Evolutionary conservation across 495 filamentous ascomycete genomes (phyloP).

Genomic region (Penicillium parvum): DNA sequence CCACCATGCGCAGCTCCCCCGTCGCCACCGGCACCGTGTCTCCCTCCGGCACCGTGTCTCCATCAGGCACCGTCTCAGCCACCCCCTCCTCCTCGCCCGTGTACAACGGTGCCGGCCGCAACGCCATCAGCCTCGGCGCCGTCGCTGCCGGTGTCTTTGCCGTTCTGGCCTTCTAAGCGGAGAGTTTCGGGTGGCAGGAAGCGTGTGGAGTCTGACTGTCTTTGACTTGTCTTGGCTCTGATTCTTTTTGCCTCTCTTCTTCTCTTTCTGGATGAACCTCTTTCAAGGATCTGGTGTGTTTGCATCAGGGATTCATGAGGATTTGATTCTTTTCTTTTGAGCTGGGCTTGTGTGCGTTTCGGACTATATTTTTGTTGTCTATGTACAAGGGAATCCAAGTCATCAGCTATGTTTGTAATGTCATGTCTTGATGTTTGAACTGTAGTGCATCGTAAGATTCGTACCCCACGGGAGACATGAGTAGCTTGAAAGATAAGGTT

Average conservation of each 20-base stretch:
- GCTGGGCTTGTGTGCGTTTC: constrained; percentile 14
- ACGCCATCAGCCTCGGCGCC: constrained; percentile 42
- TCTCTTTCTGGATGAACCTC: constrained; percentile 11
- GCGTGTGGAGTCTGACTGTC: background rate
- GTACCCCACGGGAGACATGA: background rate
- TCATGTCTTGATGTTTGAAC: constrained; percentile 5
- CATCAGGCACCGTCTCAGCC: constrained; percentile 25
- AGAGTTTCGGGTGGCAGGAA: background rate
- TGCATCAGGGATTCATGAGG: constrained; percentile 9
- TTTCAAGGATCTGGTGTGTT: constrained; percentile 6
- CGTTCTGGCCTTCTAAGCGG: constrained; percentile 39
- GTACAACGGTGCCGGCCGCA: constrained; percentile 47
- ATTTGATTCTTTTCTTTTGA: constrained; percentile 6
- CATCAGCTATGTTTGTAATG: constrained; percentile 19
- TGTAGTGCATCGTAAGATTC: background rate
- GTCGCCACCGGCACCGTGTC: constrained; percentile 13
- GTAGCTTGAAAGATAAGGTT: too few relatives aligned
- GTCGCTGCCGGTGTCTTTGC: constrained; percentile 41
- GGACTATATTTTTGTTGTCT: constrained; percentile 8
- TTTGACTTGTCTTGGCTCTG: background rate
- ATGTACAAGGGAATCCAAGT: constrained; percentile 16
- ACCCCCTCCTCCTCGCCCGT: constrained; percentile 28
- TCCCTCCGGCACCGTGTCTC: constrained; percentile 16
- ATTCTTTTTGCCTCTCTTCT: constrained; percentile 5
- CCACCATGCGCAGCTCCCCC: constrained; percentile 19